These are phyloP conservation scores for Atkinsonella hypoxylon DNA, from an alignment of 2,329 filamentous ascomycete genomes.

Conservation along the genomic window DNA sequence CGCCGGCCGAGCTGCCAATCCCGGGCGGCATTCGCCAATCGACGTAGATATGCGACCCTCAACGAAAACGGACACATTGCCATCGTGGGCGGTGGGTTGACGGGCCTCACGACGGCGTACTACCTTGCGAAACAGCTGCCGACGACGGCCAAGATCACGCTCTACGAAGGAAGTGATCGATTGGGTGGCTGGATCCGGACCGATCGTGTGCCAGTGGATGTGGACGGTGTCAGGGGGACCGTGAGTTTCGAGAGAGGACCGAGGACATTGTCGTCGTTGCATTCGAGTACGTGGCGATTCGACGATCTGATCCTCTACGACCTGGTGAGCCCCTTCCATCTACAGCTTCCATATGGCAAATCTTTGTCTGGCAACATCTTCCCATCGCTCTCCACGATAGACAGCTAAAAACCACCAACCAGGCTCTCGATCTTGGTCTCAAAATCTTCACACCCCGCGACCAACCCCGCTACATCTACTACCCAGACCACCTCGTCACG, in stretches of 20 bases:
- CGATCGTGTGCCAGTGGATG: slow-evolving; percentile 42
- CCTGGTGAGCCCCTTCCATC: slow-evolving; percentile 41
- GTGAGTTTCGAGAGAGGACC: slow-evolving; percentile 79
- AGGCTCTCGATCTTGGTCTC: slow-evolving; percentile 26
- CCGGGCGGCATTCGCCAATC: slow-evolving; percentile 7
- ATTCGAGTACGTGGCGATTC: slow-evolving; percentile 27
- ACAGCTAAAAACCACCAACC: slow-evolving; percentile 4
- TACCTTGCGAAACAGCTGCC: slow-evolving; percentile 61
- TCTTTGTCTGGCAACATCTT: background rate
- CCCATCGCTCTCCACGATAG: too few species aligned
- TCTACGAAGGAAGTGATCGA: slow-evolving; percentile 62
- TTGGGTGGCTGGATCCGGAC: slow-evolving; percentile 80
- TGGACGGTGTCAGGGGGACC: slow-evolving; percentile 38
- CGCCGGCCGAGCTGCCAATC: background rate
- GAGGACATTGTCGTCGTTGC: slow-evolving; percentile 54
- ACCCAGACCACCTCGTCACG: slow-evolving; percentile 55
- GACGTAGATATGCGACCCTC: slow-evolving; percentile 8
- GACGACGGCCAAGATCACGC: slow-evolving; percentile 52
- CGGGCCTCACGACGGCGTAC: slow-evolving; percentile 67
- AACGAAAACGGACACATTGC: slow-evolving; percentile 37
- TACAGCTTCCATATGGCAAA: background rate
- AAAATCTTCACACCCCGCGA: slow-evolving; percentile 37
- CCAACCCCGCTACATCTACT: slow-evolving; percentile 64
- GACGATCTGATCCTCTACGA: slow-evolving; percentile 58
- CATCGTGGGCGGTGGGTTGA: slow-evolving; percentile 71